These are phyloP conservation scores for Fraxinus cuspidata DNA, from an alignment of 257 asterid species.

Conservation along the genomic window DNA sequence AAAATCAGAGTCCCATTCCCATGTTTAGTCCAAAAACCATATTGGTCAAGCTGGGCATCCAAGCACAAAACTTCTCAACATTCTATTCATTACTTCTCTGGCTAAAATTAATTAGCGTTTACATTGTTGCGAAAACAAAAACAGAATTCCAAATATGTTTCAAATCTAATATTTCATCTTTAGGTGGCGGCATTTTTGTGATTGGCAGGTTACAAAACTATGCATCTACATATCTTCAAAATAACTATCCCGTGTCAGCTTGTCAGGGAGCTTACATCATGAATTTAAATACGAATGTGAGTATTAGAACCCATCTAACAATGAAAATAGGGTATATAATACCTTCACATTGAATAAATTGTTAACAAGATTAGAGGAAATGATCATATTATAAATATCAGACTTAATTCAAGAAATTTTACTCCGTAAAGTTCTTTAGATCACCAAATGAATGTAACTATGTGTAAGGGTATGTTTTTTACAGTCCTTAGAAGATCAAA, in stretches of 20 bases:
- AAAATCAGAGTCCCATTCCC: not conserved
- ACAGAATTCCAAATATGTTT: not conserved
- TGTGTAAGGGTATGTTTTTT: not conserved
- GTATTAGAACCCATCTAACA: too few species aligned
- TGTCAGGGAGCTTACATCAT: not conserved
- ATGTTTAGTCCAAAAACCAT: not conserved
- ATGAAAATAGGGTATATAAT: not conserved
- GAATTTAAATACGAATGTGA: not conserved
- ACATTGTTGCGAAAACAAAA: not conserved
- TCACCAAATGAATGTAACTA: conserved; percentile 6
- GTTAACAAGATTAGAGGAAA: conserved; percentile 4
- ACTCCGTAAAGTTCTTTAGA: conserved; percentile 6
- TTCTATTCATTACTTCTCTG: not conserved
- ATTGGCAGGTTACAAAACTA: not conserved
- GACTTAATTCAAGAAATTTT: conserved; percentile 8
- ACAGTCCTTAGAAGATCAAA: not conserved
- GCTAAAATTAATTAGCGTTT: not conserved
- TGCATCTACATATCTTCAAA: not conserved
- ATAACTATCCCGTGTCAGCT: not conserved
- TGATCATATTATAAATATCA: not conserved
- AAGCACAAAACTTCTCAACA: not conserved
- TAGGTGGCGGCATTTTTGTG: not conserved
- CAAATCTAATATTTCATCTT: not conserved
- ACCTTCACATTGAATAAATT: not conserved
- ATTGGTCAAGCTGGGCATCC: not conserved